Evolutionary conservation across 768 basidiomycete species (phyloP).

Genomic region (Crepidotus variabilis): DNA sequence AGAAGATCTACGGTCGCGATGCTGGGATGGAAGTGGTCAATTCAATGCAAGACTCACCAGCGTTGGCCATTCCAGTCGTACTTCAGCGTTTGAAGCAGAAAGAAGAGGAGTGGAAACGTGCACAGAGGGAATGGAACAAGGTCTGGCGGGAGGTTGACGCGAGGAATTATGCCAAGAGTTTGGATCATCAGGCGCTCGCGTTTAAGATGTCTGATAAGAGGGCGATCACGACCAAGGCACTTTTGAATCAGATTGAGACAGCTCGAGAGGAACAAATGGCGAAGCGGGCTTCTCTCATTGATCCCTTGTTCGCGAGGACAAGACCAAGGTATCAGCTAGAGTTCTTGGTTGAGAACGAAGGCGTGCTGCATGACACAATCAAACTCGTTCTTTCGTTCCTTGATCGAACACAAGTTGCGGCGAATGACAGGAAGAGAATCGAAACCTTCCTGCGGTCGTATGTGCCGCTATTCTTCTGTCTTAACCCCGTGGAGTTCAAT

Average conservation of each 20-base stretch:
- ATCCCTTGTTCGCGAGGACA: slow-evolving; percentile 55
- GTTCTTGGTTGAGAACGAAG: slow-evolving; percentile 68
- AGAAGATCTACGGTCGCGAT: slow-evolving; percentile 95
- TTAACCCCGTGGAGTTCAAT: slow-evolving; percentile 69
- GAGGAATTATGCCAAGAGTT: slow-evolving; percentile 86
- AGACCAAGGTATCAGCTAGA: slow-evolving; percentile 76
- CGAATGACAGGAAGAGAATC: slow-evolving; percentile 76
- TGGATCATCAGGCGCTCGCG: slow-evolving; percentile 89
- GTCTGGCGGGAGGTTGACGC: slow-evolving; percentile 98
- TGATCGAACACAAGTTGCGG: slow-evolving; percentile 80
- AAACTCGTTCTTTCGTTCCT: slow-evolving; percentile 89
- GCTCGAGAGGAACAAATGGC: slow-evolving; percentile 80
- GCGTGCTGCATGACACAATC: slow-evolving; percentile 80
- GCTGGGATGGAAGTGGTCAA: slow-evolving; percentile 77
- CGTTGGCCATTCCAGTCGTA: slow-evolving; percentile 85
- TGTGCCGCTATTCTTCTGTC: slow-evolving; percentile 73
- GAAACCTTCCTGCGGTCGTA: slow-evolving; percentile 79
- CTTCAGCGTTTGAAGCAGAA: slow-evolving; percentile 88
- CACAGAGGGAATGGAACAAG: slow-evolving; percentile 97
- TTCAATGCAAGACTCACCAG: slow-evolving; percentile 91
- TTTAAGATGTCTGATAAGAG: slow-evolving; percentile 94
- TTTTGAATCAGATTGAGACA: slow-evolving; percentile 82
- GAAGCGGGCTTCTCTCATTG: slow-evolving; percentile 60
- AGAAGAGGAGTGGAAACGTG: slow-evolving; percentile 98
- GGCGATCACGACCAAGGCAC: slow-evolving; percentile 65